Evolutionary conservation across 352 stramenopile genomes (phyloP), one percentile per base, ranked within the genome.

Genomic region (Globisporangium viniferum): DNA sequence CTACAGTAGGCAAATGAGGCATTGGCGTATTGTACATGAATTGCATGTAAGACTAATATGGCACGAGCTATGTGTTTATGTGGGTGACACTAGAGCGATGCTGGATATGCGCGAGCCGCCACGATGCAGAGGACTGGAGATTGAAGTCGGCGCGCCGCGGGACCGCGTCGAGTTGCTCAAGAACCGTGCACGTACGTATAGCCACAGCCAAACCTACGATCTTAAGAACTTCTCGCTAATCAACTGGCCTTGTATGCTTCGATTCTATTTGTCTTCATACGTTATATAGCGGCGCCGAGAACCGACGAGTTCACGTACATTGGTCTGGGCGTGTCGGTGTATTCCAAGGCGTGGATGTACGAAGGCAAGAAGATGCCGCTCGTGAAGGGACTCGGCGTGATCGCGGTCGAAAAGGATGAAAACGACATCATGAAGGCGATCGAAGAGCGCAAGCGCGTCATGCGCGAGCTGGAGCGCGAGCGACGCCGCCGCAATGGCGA

Each of bases 391-490:
- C 48, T 92, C 3, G 74, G 80, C 15, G 66, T 92, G 31, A 81
- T 90, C 62, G 79, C 81, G 24, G 54, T 88, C 33, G 68, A 78
- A 39, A 79, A 64, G 9, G 76, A 88, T 59, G 72, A 77, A 6
- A 69, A 79, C 36, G 80, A 90, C 7, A 57, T 85, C 49, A 87
- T 92, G 81, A 78, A 78, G 41, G 73, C 76, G 49, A 82, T 90
- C 10, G 80, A 92, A 63, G 77, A 89, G 64, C 84, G 71, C 51
- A 92, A 92, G 69, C 80, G 84, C 55, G 78, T 89, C 31, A 80
- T 79, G 61, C 81, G 79, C n/a, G 84, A 92, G 44, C 64, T 77
- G 7, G 66, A 69, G 41, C 64, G 59, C 24, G 57, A 66, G 20
- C 71, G 78, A 22, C 67, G 75, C 48, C 73, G 76, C 15, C 67